Evolutionary conservation across 371 early-diverging fungal species (phyloP), one percentile per base, ranked within the genome.

Genomic region (Circinella minor): DNA sequence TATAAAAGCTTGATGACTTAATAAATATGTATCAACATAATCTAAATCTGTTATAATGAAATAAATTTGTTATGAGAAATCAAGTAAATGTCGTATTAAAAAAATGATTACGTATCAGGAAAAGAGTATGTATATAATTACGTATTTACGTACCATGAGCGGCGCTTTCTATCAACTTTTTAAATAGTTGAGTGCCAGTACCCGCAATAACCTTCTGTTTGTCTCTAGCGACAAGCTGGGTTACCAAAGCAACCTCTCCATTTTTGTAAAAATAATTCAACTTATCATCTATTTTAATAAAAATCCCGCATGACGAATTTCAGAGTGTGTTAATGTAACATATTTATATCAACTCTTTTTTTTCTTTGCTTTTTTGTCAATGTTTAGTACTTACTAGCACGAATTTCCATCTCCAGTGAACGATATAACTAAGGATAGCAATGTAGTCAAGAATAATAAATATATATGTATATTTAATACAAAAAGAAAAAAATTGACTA

Each of bases 1-100:
- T n/a, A 83, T 86, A 69, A 89, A 92, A 61, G 83, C 82, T 13
- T 81, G 65, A 65, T 90, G 88, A 8, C 79, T 84, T 55, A 83
- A 72, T 17, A 92, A 17, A 61, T 86, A 89, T 10, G 76, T 79
- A 66, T 89, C 91, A 13, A 91, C 80, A 73, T 84, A 91, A n/a
- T 90, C 89, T 51, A 78, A 61, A 61, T 90, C 88, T 87, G 59
- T 38, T 39, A 62, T 14, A 47, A 4, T 43, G 3, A 43, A 9
- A 60, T 6, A 15, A 38, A 55, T 65, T 34, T 66, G 54, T n/a
- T 54, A 13, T 34, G 55, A 46, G 13, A 2, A 13, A 18, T 5
- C 27, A 27, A 27, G 27, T 27, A n/a, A 13, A 15, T 54, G 6
- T 6, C 6, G 54, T 54, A 6, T 54, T 18, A 54, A 2, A 61